Conservation (phyloP, 495 filamentous ascomycete genomes). For the Glonium stellatum region DNA sequence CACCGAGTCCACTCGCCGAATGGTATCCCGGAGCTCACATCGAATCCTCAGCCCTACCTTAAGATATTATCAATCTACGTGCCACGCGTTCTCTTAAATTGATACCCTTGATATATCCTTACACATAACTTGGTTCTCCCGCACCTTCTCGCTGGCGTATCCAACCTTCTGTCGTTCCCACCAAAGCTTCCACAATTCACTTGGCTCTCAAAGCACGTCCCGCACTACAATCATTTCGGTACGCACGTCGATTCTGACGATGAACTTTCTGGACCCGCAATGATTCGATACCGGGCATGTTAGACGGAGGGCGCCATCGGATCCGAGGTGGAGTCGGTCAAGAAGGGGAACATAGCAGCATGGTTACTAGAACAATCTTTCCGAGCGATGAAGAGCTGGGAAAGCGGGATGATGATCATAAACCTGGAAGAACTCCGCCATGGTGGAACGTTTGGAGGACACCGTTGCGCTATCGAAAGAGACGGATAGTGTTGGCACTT, state of each 20-base stretch:
- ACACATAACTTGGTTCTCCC: background rate
- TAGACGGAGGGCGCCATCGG: slow-evolving; percentile 4
- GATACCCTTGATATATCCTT: background rate
- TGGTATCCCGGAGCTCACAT: too few species aligned
- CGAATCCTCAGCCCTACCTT: background rate
- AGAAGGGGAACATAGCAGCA: slow-evolving; percentile 6
- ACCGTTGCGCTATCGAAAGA: slow-evolving; percentile 39
- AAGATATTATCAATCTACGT: background rate
- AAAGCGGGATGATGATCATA: slow-evolving; percentile 62
- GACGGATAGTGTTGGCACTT: slow-evolving; percentile 41
- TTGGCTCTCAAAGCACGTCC: background rate
- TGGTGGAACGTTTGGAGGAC: slow-evolving; percentile 32
- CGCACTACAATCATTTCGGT: background rate
- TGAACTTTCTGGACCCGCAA: background rate
- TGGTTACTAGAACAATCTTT: slow-evolving; percentile 41
- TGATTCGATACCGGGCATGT: background rate
- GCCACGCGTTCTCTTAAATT: background rate
- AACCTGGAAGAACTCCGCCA: slow-evolving; percentile 31
- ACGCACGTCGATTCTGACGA: background rate
- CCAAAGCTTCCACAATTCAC: background rate
- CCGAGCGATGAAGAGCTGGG: slow-evolving; percentile 60
- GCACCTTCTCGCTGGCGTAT: background rate
- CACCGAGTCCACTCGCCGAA: too few species aligned
- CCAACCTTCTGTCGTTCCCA: background rate
- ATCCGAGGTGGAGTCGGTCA: background rate